phyloP scores from a whole-genome alignment of 129 eudicot genomes.

The Flaveria ramosissima region DNA sequence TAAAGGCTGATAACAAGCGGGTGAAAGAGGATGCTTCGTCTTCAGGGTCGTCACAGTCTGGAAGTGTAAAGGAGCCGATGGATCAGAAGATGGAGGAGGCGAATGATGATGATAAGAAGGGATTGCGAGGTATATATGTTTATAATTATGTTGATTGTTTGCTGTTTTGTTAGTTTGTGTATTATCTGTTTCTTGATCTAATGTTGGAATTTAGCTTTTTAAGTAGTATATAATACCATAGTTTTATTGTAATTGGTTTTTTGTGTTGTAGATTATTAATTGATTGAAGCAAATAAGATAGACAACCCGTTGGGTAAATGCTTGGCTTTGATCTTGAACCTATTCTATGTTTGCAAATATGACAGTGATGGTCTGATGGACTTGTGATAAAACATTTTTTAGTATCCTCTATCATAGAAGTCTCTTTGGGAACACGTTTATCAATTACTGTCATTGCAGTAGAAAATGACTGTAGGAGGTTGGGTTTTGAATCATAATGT shows the following conservation, averaged over 20 bases:
- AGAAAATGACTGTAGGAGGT: too few species aligned
- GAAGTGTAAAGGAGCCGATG: constrained; percentile 19
- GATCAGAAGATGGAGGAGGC: constrained; percentile 36
- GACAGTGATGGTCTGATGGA: background rate
- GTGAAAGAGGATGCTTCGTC: constrained; percentile 36
- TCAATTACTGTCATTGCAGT: too few species aligned
- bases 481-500: background rate
- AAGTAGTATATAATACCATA: background rate
- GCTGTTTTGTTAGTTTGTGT: background rate
- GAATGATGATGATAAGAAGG: constrained; percentile 41
- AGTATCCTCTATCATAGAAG: background rate
- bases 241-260: background rate
- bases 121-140: constrained; percentile 28
- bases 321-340: too few species aligned
- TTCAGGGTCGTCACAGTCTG: constrained; percentile 16
- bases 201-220: background rate
- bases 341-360: too few species aligned
- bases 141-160: background rate
- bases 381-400: background rate
- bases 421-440: background rate
- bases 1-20: constrained; percentile 39
- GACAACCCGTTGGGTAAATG: background rate
- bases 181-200: background rate
- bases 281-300: background rate
- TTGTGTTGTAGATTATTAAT: background rate